Percentiles rank a stretch among this genome's conserved stretches.
phyloP scores from a whole-genome alignment of 176 grass and related monocot genomes.

The Aegilops longissima region DNA sequence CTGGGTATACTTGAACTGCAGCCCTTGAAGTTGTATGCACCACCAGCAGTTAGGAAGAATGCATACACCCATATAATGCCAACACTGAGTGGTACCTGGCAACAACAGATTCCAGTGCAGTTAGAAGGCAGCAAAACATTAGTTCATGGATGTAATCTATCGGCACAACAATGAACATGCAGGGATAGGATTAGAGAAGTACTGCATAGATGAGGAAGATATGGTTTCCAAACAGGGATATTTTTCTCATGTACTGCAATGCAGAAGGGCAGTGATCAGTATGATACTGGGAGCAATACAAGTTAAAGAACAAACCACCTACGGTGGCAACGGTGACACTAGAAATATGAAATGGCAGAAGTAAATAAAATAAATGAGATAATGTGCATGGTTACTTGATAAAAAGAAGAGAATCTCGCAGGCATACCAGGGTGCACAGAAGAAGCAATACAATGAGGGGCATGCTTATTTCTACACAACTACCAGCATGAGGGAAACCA shows the following conservation, averaged over 20 bases:
- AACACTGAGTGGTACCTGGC: conserved; percentile 92
- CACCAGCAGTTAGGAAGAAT: conserved; percentile 93
- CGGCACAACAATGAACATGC: neutral
- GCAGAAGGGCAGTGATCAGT: conserved; percentile 28
- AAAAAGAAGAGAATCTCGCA: neutral
- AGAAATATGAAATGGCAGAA: conserved; percentile 13
- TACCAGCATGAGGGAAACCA: conserved; percentile 97
- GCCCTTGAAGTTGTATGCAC: conserved; percentile 89
- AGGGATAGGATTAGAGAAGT: conserved; percentile 32
- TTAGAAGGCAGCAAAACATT: conserved; percentile 27
- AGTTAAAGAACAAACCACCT: conserved; percentile 2
- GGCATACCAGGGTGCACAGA: conserved; percentile 83
- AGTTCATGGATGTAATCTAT: conserved; percentile 4
- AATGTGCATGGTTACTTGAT: neutral
- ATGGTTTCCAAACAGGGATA: conserved; percentile 86
- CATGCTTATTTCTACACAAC: conserved; percentile 87
- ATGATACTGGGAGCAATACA: neutral
- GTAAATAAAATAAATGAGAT: conserved; percentile 25
- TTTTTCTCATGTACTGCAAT: conserved; percentile 86
- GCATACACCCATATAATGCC: conserved; percentile 97
- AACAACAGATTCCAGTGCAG: conserved; percentile 26
- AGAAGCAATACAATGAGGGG: conserved; percentile 93
- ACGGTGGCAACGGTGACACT: neutral
- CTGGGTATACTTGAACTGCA: conserved; percentile 91
- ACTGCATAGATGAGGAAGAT: conserved; percentile 97